Conservation (phyloP, 2,329 filamentous ascomycete species). For the Scytalidium lignicola region DNA sequence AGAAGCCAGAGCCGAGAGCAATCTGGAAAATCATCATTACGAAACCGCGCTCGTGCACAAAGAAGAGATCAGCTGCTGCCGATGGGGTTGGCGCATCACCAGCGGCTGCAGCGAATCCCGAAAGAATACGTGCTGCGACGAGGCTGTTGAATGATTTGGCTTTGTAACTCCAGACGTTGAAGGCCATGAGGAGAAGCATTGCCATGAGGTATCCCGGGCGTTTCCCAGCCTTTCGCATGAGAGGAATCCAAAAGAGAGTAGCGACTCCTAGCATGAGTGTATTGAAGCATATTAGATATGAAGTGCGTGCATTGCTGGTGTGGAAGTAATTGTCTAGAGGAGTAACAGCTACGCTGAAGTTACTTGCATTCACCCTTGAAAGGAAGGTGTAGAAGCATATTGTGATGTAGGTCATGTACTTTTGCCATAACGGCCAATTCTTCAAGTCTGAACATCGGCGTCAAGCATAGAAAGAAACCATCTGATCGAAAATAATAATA, state of each 20-base stretch:
- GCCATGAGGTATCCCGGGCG: slow-evolving; percentile 32
- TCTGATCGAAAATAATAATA: too few relatives aligned
- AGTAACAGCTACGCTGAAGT: slow-evolving; percentile 32
- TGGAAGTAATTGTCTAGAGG: slow-evolving; percentile 28
- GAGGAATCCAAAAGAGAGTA: slow-evolving; percentile 27
- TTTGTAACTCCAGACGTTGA: slow-evolving; percentile 30
- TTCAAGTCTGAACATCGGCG: too few relatives aligned
- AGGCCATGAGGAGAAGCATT: slow-evolving; percentile 26
- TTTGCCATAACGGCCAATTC: slow-evolving; percentile 10
- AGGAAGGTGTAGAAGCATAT: slow-evolving; percentile 35
- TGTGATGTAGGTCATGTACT: slow-evolving; percentile 26
- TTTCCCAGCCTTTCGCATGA: slow-evolving; percentile 30
- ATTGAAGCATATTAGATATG: slow-evolving; percentile 22
- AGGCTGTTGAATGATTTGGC: slow-evolving; percentile 23
- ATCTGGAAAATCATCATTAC: slow-evolving; percentile 34
- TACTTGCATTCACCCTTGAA: slow-evolving; percentile 33
- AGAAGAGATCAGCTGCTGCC: slow-evolving; percentile 32
- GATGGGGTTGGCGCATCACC: slow-evolving; percentile 32
- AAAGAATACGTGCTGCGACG: slow-evolving; percentile 24
- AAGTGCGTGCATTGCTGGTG: slow-evolving; percentile 14
- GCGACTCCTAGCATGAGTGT: slow-evolving; percentile 25
- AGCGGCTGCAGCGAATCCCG: slow-evolving; percentile 25
- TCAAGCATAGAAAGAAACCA: too few relatives aligned
- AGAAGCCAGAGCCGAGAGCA: slow-evolving; percentile 30
- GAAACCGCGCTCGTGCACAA: slow-evolving; percentile 28